A percentile compares a stretch with the other conserved stretches of the same genome.
These are phyloP conservation scores for Pythium periplocum DNA, from an alignment of 352 stramenopile species.

Conservation along the genomic window DNA sequence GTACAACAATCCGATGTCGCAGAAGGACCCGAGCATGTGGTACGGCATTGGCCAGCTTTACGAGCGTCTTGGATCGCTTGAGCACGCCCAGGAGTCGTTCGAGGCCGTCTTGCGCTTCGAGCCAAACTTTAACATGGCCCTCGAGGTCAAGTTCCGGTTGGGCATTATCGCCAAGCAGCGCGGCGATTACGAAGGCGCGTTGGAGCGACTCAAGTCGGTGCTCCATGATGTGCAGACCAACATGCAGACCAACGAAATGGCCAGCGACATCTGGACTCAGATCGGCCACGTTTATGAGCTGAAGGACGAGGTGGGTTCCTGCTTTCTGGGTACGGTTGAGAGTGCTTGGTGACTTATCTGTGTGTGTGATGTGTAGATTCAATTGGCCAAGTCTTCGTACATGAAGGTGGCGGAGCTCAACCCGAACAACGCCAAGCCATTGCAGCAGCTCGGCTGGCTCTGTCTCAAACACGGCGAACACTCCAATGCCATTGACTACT, in stretches of 20 bases:
- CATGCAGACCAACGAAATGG: conserved; percentile 80
- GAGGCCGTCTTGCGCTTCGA: conserved; percentile 82
- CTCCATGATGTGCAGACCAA: conserved; percentile 76
- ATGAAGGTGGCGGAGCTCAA: conserved; percentile 82
- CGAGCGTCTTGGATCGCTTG: conserved; percentile 73
- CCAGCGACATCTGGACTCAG: conserved; percentile 84
- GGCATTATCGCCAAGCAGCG: conserved; percentile 85
- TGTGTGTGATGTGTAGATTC: conserved; percentile 24
- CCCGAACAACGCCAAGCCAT: conserved; percentile 76
- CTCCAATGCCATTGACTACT: conserved; percentile 74
- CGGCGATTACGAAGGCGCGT: conserved; percentile 68
- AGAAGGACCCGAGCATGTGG: conserved; percentile 86
- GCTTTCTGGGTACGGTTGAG: too few species aligned
- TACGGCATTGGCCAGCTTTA: conserved; percentile 86
- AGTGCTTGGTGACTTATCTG: too few species aligned
- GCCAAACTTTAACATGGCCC: conserved; percentile 84
- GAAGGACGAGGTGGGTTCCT: conserved; percentile 50
- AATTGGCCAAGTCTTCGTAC: conserved; percentile 82
- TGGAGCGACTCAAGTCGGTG: conserved; percentile 82
- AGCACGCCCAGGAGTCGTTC: conserved; percentile 84
- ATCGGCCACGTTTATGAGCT: conserved; percentile 86
- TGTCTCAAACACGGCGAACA: conserved; percentile 84
- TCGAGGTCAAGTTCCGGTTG: conserved; percentile 83
- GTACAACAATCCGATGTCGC: conserved; percentile 87
- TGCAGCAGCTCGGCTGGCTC: conserved; percentile 82